Conservation (phyloP, 2,329 filamentous ascomycete species). For the Pseudocercospora pini-densiflorae region DNA sequence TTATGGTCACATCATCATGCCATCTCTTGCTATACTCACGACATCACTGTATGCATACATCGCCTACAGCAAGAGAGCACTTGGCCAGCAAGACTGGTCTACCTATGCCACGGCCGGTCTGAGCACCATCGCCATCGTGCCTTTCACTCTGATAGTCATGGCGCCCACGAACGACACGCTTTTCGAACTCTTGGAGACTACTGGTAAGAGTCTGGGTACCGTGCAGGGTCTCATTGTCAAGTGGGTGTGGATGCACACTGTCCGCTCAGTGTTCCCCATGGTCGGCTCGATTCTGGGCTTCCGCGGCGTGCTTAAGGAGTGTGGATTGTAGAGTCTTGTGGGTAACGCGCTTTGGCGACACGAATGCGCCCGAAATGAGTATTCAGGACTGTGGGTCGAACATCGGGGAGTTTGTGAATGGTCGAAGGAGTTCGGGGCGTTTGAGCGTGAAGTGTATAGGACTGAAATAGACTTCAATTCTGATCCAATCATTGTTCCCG, state of each 20-base stretch:
- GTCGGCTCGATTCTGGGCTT: slow-evolving; percentile 8
- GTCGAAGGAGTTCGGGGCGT: neutral
- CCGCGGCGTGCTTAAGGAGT: slow-evolving; percentile 4
- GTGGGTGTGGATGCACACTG: slow-evolving; percentile 12
- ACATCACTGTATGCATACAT: slow-evolving; percentile 8
- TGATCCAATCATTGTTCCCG: neutral
- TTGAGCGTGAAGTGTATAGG: neutral
- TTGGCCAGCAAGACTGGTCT: neutral
- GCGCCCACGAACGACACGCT: slow-evolving; percentile 13
- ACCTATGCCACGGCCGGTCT: slow-evolving; percentile 2
- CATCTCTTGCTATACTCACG: slow-evolving; percentile 1
- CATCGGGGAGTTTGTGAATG: neutral
- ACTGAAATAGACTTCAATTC: neutral
- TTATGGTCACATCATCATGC: slow-evolving; percentile 5
- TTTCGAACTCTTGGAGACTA: neutral
- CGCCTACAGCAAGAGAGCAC: neutral
- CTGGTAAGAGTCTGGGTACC: neutral
- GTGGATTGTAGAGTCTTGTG: neutral
- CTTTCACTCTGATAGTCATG: slow-evolving; percentile 14
- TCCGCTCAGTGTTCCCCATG: slow-evolving; percentile 12
- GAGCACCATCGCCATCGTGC: slow-evolving; percentile 13
- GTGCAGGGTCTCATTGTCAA: slow-evolving; percentile 10
- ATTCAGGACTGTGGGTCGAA: neutral
- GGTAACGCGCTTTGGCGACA: neutral
- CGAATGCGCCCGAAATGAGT: neutral